Conservation (phyloP, 805 yeast species). For the Zygosaccharomyces gambellarensis region DNA sequence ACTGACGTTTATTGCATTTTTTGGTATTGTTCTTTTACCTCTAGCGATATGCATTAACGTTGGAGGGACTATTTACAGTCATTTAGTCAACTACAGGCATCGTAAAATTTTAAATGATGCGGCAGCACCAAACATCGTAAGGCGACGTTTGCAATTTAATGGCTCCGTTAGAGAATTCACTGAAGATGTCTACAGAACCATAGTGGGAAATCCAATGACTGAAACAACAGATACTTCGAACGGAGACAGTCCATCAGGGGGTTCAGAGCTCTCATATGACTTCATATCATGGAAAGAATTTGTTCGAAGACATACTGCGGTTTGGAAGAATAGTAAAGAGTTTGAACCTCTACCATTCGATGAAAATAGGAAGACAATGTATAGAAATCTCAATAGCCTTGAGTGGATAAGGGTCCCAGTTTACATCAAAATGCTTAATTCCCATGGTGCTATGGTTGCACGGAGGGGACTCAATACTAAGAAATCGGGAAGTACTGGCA, state of each 20-base stretch:
- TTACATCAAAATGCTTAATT: conserved; percentile 63
- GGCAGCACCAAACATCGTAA: conserved; percentile 18
- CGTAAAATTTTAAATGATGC: conserved; percentile 24
- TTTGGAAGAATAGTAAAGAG: conserved; percentile 14
- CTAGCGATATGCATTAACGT: conserved; percentile 25
- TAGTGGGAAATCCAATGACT: conserved; percentile 18
- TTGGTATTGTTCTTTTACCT: conserved; percentile 22
- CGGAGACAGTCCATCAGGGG: conserved; percentile 7
- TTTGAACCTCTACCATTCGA: conserved; percentile 35
- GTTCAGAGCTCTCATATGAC: conserved; percentile 5
- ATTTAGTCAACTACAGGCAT: conserved; percentile 24
- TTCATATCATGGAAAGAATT: conserved; percentile 26
- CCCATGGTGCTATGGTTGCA: conserved; percentile 85
- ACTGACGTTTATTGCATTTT: conserved; percentile 2
- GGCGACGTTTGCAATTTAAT: conserved; percentile 24
- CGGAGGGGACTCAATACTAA: conserved; percentile 50
- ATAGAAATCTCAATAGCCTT: conserved; percentile 53
- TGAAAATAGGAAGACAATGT: conserved; percentile 38
- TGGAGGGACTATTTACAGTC: conserved; percentile 31
- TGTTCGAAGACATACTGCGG: conserved; percentile 23
- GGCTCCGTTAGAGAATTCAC: conserved; percentile 24
- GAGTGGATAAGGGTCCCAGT: conserved; percentile 78
- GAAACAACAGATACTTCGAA: conserved; percentile 9
- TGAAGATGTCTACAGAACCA: conserved; percentile 23
- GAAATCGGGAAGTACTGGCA: conserved; percentile 26